Evolutionary conservation across 148 eudicot species (phyloP).

Genomic region (Persicaria maculosa): DNA sequence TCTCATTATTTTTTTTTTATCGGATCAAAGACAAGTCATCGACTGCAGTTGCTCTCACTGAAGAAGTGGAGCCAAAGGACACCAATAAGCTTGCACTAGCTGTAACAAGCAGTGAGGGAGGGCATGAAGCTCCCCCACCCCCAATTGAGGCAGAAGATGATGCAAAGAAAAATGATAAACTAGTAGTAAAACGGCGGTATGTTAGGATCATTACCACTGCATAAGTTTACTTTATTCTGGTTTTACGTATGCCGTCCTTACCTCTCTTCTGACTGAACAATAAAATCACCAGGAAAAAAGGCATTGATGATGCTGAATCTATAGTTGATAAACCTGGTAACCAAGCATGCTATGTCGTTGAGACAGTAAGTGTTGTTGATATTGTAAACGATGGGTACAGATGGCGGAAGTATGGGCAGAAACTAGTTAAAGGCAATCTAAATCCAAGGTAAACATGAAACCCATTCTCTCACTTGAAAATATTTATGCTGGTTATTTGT

Average conservation of each 20-base stretch:
- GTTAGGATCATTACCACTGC: constrained; percentile 11
- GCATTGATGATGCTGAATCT: constrained; percentile 26
- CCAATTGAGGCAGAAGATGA: constrained; percentile 32
- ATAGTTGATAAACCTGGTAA: constrained; percentile 30
- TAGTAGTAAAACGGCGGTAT: constrained; percentile 60
- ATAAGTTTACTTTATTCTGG: background rate
- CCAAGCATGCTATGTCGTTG: constrained; percentile 60
- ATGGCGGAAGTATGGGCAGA: constrained; percentile 99
- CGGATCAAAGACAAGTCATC: constrained; percentile 31
- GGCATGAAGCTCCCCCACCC: constrained; percentile 19
- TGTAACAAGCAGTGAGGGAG: constrained; percentile 19
- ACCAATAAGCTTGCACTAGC: constrained; percentile 24
- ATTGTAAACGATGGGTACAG: constrained; percentile 82
- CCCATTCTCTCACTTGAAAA: background rate
- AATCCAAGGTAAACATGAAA: constrained; percentile 62
- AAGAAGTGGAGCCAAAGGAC: constrained; percentile 25
- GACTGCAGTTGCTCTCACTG: constrained; percentile 19
- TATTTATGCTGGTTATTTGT: background rate
- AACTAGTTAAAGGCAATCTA: constrained; percentile 81
- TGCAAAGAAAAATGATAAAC: constrained; percentile 20
- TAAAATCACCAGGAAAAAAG: constrained; percentile 49
- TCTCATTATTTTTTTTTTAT: constrained; percentile 13
- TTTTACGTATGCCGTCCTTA: background rate
- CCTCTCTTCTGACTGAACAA: background rate
- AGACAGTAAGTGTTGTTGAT: constrained; percentile 74